Evolutionary conservation across 202 grass and related monocot genomes (phyloP).

Genomic region (Panicum virgatum): DNA sequence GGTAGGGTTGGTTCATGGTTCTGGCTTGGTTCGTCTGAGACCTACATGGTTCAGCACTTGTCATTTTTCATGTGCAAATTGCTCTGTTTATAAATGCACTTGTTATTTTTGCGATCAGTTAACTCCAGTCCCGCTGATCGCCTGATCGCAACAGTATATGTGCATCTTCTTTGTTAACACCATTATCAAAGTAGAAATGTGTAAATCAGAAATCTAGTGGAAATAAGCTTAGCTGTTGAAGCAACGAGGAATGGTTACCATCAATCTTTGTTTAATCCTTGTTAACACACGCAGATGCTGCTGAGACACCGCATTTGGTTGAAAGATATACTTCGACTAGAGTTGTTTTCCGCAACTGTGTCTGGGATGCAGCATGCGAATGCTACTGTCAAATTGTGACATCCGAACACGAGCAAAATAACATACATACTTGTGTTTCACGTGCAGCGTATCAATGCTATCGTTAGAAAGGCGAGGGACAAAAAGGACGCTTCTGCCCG

Average conservation of each 20-base stretch:
- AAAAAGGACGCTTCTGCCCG: not conserved
- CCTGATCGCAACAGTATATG: not conserved
- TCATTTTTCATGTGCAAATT: conserved; percentile 28
- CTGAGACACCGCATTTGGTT: not conserved
- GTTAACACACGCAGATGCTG: no score
- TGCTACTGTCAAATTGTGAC: not conserved
- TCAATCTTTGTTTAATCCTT: not conserved
- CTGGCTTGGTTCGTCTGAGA: not conserved
- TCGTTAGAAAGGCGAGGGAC: not conserved
- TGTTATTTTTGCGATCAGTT: not conserved
- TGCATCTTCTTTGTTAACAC: not conserved
- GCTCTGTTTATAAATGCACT: not conserved
- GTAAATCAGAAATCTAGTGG: conserved; percentile 7
- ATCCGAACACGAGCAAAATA: not conserved
- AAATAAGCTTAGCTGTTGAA: not conserved
- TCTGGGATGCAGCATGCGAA: not conserved
- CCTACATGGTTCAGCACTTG: conserved; percentile 10
- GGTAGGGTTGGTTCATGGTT: conserved; percentile 1
- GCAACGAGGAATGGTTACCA: not conserved
- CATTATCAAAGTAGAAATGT: conserved; percentile 26
- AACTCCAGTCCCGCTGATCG: not conserved
- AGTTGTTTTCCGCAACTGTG: not conserved
- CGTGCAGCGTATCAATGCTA: not conserved
- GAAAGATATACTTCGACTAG: not conserved
- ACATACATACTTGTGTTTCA: not conserved